Conservation (phyloP, 2,329 filamentous ascomycete genomes). For the Arthrobotrys sphaeroides region DNA sequence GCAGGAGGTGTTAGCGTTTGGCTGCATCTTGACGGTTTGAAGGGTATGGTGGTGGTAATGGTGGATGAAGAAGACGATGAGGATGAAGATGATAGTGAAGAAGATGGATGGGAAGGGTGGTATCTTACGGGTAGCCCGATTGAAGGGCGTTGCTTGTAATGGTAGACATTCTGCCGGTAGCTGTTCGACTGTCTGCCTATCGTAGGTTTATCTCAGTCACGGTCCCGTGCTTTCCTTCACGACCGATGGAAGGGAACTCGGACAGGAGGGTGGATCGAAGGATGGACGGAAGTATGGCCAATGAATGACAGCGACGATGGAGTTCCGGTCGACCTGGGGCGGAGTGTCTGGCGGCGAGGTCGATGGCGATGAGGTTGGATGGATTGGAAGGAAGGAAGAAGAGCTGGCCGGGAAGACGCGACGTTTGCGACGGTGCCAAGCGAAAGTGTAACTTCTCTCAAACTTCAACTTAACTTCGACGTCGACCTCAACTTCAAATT, state of each 20-base stretch:
- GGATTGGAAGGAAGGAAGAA: neutral
- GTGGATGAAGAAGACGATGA: neutral
- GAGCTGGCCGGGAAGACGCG: conserved; percentile 47
- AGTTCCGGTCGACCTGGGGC: neutral
- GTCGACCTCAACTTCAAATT: too few species aligned
- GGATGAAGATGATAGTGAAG: neutral
- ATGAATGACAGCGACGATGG: conserved; percentile 4
- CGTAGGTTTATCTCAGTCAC: too few species aligned
- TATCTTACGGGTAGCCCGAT: conserved; percentile 37
- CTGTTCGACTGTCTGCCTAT: too few species aligned
- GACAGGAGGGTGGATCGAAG: neutral
- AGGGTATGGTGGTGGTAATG: neutral
- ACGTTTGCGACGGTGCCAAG: conserved; percentile 40
- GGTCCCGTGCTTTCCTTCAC: too few species aligned
- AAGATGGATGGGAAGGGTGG: neutral
- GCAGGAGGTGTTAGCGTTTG: conserved; percentile 14
- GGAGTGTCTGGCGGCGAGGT: neutral
- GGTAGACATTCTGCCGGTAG: conserved; percentile 18
- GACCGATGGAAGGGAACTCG: too few species aligned
- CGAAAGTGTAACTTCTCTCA: neutral
- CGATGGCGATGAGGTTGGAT: neutral
- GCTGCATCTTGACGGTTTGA: neutral
- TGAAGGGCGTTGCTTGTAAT: conserved; percentile 7
- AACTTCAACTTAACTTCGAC: too few species aligned
- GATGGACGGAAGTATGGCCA: neutral